These are phyloP conservation scores for Phytopythium oedochilum DNA, from an alignment of 352 stramenopile genomes.

Conservation along the genomic window DNA sequence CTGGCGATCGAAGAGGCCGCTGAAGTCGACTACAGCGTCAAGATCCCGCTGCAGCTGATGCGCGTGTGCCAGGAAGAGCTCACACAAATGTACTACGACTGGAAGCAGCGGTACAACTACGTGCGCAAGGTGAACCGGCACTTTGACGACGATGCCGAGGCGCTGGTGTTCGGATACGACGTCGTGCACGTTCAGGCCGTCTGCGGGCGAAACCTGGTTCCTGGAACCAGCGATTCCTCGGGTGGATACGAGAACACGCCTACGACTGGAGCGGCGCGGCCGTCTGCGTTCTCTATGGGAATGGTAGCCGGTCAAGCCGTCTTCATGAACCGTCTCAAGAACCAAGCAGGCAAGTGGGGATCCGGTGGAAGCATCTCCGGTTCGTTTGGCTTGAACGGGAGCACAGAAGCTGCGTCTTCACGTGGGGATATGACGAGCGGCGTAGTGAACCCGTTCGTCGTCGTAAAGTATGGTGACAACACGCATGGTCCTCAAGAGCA, in stretches of 20 bases:
- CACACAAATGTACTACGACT: conserved; percentile 65
- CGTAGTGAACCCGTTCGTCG: conserved; percentile 57
- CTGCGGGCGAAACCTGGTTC: conserved; percentile 42
- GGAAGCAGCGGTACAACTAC: conserved; percentile 76
- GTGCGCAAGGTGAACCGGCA: conserved; percentile 70
- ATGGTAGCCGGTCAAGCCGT: conserved; percentile 29
- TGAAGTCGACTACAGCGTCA: conserved; percentile 77
- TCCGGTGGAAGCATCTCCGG: conserved; percentile 13
- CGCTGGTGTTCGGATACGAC: conserved; percentile 73
- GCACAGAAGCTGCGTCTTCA: conserved; percentile 5
- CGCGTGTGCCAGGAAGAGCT: conserved; percentile 68
- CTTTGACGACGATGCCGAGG: conserved; percentile 77
- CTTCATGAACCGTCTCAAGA: conserved; percentile 75
- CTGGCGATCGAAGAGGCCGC: conserved; percentile 72
- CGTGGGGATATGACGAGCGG: conserved; percentile 4
- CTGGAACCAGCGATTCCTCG: conserved; percentile 4
- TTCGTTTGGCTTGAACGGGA: conserved; percentile 21
- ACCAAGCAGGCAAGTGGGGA: conserved; percentile 51
- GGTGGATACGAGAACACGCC: conserved; percentile 17
- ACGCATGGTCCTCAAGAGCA: conserved; percentile 44
- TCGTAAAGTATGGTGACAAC: conserved; percentile 65
- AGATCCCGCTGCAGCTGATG: conserved; percentile 75
- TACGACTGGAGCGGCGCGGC: conserved; percentile 14
- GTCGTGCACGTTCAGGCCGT: conserved; percentile 76
- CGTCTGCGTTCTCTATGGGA: conserved; percentile 51